Evolutionary conservation across 177 flowering plant genomes (phyloP).

Genomic region (Tripterygium wilfordii): DNA sequence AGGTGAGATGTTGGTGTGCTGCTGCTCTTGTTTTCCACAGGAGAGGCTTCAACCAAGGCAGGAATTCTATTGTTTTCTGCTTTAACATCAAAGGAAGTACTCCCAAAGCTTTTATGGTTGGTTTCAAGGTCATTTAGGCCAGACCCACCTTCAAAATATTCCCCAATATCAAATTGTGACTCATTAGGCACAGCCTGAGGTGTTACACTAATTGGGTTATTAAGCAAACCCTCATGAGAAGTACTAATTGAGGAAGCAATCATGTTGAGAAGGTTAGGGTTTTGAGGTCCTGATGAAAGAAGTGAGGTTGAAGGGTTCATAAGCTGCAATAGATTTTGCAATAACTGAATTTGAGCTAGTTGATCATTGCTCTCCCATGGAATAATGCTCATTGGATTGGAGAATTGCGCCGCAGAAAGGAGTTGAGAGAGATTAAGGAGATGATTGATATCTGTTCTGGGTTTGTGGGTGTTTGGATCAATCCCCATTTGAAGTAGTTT

Average conservation of each 20-base stretch:
- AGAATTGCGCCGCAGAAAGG: too few relatives aligned
- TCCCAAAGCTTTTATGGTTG: slow-evolving; percentile 9
- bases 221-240: slow-evolving; percentile 2
- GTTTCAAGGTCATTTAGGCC: background rate
- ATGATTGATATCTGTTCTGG: slow-evolving; percentile 47
- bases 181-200: slow-evolving; percentile 16
- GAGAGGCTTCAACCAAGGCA: slow-evolving; percentile 24
- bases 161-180: slow-evolving; percentile 11
- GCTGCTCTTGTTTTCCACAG: slow-evolving; percentile 17
- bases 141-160: slow-evolving; percentile 8
- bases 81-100: slow-evolving; percentile 8
- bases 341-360: slow-evolving; percentile 37
- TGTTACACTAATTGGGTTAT: background rate
- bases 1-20: background rate
- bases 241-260: background rate
- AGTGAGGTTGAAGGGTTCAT: slow-evolving; percentile 16
- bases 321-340: slow-evolving; percentile 37
- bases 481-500: slow-evolving; percentile 59
- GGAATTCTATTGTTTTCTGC: slow-evolving; percentile 18
- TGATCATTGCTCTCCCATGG: too few relatives aligned
- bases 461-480: slow-evolving; percentile 66
- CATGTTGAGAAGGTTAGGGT: slow-evolving; percentile 2
- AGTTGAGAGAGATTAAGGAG: slow-evolving; percentile 38
- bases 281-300: slow-evolving; percentile 18
- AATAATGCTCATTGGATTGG: too few relatives aligned